Base-by-base conservation (phyloP, 2,329 filamentous ascomycete species). In the Neofusicoccum cordaticola region DNA sequence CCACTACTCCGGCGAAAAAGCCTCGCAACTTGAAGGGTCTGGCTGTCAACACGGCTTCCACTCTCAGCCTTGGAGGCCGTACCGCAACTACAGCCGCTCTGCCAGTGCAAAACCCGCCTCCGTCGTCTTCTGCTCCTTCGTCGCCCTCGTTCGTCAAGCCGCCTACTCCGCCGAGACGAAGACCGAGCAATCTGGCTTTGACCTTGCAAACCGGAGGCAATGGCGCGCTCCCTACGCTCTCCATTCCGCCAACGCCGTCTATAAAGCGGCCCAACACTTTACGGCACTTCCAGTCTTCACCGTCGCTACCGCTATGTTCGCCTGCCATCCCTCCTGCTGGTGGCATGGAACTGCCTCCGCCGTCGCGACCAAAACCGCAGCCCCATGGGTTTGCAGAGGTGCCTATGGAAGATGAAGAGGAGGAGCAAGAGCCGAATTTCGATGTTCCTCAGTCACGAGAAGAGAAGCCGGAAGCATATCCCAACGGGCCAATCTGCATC, bases 1-100 rank as follows among this genome's bases (percentile, higher is more conserved):
- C 81, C 17, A 78, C 77, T 1, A 81, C 80, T 3, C 79, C 87
- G 3, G 88, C 88, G 0, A 84, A 90, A 71, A 89, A 90, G 71
- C 84, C 86, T n/a, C 88, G 90, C 65, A 95, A 95, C 73, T 89
- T 93, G 79, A 95, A 95, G 78, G 91, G 91, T 44, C 83, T 95
- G 4, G 93, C 90, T 1, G 90, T 95, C 51, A 90, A 93, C 68
- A 86, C 87, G 62, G 81, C 84, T 8, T 75, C 82, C 11, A 80
- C 83, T 0, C 73, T 80, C 19, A 72, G 76, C 65, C 75, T 78
- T 52, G 72, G 82, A 22, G 82, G 84, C 4, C 74, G 27, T 31
- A 31, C 58, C 73, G 82, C 15, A 82, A 83, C 62, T 71, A 70
- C 71, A 1, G 70, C 87, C 84, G 62, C 89, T 81, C 83, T 71